Percentiles rank a stretch among this genome's conserved stretches.
Conservation (phyloP, 352 stramenopile species). For the Pythium inflatum region DNA sequence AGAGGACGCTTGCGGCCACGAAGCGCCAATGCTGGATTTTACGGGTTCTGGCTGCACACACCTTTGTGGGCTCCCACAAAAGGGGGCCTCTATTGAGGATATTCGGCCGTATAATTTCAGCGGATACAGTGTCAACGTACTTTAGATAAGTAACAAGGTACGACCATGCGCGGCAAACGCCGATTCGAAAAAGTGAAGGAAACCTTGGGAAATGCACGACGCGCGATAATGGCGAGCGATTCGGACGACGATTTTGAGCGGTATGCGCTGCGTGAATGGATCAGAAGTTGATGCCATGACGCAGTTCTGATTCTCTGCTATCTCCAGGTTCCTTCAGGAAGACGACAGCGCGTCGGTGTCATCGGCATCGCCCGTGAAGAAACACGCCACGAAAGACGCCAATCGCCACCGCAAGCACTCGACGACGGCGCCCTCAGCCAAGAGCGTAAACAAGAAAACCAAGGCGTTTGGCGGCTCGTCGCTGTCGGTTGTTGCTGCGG, state of each 20-base stretch:
- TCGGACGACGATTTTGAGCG: slow-evolving; percentile 69
- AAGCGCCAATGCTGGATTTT: slow-evolving; percentile 1
- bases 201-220: slow-evolving; percentile 23
- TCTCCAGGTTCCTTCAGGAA: slow-evolving; percentile 60
- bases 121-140: slow-evolving; percentile 9
- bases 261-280: slow-evolving; percentile 28
- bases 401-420: slow-evolving; percentile 13
- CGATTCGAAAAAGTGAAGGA: slow-evolving; percentile 20
- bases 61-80: slow-evolving; percentile 23
- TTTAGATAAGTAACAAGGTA: not conserved
- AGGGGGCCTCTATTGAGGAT: slow-evolving; percentile 8
- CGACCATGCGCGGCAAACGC: not conserved
- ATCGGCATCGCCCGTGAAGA: slow-evolving; percentile 34
- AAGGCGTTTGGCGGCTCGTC: slow-evolving; percentile 18
- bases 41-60: slow-evolving; percentile 8
- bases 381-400: slow-evolving; percentile 23
- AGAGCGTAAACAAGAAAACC: not conserved
- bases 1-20: not conserved
- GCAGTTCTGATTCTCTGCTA: slow-evolving; percentile 7
- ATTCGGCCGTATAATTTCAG: slow-evolving; percentile 7
- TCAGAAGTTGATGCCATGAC: not conserved
- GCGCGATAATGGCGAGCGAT: slow-evolving; percentile 39
- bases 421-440: not conserved
- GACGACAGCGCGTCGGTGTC: slow-evolving; percentile 54
- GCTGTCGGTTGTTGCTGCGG: slow-evolving; percentile 49